Evolutionary conservation across 2,329 filamentous ascomycete species (phyloP), one percentile per base, ranked within the genome.

Genomic region (Simplicillium sp.): DNA sequence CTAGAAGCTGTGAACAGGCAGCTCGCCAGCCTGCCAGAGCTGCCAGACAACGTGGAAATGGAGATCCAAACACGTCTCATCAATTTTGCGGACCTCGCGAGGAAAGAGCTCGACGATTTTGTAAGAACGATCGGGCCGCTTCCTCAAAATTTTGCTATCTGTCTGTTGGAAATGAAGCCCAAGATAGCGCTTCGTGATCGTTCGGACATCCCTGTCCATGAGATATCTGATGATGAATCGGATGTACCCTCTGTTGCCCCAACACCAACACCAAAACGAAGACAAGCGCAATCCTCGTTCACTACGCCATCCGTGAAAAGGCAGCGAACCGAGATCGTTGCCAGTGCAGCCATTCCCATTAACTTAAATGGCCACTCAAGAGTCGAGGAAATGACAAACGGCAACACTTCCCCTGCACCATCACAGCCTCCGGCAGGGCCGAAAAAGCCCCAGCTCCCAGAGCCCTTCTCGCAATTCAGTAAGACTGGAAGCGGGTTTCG

Each of bases 31-130:
- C 69, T 89, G 0, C 84, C 84, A 0, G 81, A 86, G 31, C 72
- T 85, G 0, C 82, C 83, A 0, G 60, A 66, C 0, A 85, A 87
- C 34, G 74, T 87, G 0, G 72, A 80, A n/a, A 65, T 80, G 0
- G 75, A 80, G 9, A 70, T 94, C 0, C 71, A 71, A 15, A 70
- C 71, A 2, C 74, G 77, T 11, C 55, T 90, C 0, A 64, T 67
- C 11, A 63, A 62, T 1, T 80, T 90, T 45, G 70, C 74, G 0
- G 60, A 66, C 0, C 65, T 71, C 4, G 60, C 64, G 0, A 64
- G 78, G 1, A 60, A 85, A 6, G 65, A 71, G 15, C 70, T 70
- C 32, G 64, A 67, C 4, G 56, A 65, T 1, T 75, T 75, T 37
- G 59, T 60, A 11, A 61, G 58, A 8, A 45, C 52, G 1, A 70